phyloP scores from a whole-genome alignment of 345 rosid species.

The Eucalyptus tenuipes region DNA sequence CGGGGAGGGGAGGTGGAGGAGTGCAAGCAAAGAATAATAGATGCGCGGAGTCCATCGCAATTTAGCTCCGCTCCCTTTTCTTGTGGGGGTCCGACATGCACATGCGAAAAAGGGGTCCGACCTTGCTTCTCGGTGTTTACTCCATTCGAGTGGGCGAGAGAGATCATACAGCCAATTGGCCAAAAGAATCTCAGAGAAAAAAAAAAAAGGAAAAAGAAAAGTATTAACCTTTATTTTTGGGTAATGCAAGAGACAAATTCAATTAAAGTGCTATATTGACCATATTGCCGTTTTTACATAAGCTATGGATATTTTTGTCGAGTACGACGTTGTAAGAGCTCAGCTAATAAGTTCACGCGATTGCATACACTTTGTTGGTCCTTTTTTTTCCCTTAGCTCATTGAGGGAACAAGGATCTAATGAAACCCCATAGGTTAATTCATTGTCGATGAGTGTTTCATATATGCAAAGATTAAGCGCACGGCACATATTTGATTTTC shows the following conservation, averaged over 20 bases:
- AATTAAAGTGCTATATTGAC: background rate
- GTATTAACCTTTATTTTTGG: background rate
- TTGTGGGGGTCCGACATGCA: background rate
- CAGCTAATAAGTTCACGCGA: accelerated
- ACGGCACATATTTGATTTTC: background rate
- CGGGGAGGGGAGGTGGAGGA: background rate
- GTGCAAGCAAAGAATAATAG: background rate
- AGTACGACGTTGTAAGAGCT: background rate
- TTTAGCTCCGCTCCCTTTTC: background rate
- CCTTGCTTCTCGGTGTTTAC: background rate
- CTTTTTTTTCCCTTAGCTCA: background rate
- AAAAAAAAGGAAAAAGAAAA: background rate
- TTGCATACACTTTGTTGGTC: background rate
- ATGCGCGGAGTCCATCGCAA: background rate
- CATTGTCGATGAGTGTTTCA: background rate
- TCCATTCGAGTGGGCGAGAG: background rate
- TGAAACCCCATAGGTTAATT: background rate
- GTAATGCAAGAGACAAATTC: background rate
- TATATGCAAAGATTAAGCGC: background rate
- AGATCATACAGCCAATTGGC: background rate
- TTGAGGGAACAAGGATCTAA: accelerated
- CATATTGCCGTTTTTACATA: background rate
- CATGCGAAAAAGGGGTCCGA: background rate
- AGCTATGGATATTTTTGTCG: background rate
- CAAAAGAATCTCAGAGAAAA: background rate